Percentiles rank a stretch among this genome's conserved stretches.
These are phyloP conservation scores for Diaporthe capsici DNA, from an alignment of 2,329 filamentous ascomycete species.

Conservation along the genomic window DNA sequence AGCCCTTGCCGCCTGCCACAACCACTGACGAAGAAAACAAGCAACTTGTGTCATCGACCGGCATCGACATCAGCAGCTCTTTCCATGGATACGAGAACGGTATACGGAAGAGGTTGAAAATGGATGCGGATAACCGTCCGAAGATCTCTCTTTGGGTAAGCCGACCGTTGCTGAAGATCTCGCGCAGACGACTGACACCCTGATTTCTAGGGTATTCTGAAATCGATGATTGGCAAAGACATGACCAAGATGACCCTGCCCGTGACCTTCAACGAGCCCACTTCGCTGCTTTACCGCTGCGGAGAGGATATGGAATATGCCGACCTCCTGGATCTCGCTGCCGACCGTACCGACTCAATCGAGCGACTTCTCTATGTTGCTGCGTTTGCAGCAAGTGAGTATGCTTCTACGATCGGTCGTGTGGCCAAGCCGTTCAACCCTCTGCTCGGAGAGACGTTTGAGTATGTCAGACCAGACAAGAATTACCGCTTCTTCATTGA, in stretches of 20 bases:
- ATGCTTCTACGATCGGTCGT: slow-evolving; percentile 95
- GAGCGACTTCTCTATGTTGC: slow-evolving; percentile 96
- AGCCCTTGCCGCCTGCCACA: slow-evolving; percentile 67
- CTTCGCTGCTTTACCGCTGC: slow-evolving; percentile 92
- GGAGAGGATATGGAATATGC: slow-evolving; percentile 99
- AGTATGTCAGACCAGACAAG: slow-evolving; percentile 95
- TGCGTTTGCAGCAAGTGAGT: slow-evolving; percentile 95
- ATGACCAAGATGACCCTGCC: slow-evolving; percentile 99
- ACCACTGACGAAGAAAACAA: slow-evolving; percentile 59
- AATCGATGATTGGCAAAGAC: slow-evolving; percentile 99
- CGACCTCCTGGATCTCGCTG: slow-evolving; percentile 90
- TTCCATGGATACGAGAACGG: slow-evolving; percentile 95
- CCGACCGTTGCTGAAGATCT: slow-evolving; percentile 41
- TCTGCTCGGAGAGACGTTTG: slow-evolving; percentile 94
- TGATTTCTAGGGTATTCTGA: slow-evolving; percentile 82
- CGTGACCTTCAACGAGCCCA: slow-evolving; percentile 98
- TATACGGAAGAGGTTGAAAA: slow-evolving; percentile 81
- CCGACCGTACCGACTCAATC: slow-evolving; percentile 86
- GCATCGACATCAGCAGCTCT: slow-evolving; percentile 77
- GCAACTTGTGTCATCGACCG: slow-evolving; percentile 61
- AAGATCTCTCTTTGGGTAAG: slow-evolving; percentile 97
- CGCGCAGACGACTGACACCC: slow-evolving; percentile 45
- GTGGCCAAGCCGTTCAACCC: slow-evolving; percentile 99
- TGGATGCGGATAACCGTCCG: slow-evolving; percentile 92
- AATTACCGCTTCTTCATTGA: slow-evolving; percentile 99